Evolutionary conservation across 2,329 filamentous ascomycete species (phyloP).

Genomic region (Torrubiellomyces zombiae): DNA sequence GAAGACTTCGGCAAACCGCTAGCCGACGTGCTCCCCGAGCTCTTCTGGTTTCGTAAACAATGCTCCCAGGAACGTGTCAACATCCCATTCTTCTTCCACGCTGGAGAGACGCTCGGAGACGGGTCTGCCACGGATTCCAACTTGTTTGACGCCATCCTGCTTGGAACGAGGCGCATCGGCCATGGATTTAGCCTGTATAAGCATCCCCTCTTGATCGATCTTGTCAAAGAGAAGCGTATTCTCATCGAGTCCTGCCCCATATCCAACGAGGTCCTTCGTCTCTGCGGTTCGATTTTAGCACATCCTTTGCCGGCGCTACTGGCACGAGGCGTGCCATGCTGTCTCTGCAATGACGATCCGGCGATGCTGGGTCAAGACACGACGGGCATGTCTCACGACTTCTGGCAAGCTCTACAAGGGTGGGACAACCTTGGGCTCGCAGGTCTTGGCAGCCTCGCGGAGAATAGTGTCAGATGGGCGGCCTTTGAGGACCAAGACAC

Average conservation of each 20-base stretch:
- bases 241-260: conserved; percentile 83
- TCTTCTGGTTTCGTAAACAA: conserved; percentile 87
- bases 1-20: conserved; percentile 68
- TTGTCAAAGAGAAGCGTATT: conserved; percentile 78
- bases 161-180: conserved; percentile 78
- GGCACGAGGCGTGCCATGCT: conserved; percentile 67
- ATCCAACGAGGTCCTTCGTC: conserved; percentile 70
- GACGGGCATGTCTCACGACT: conserved; percentile 77
- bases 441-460: conserved; percentile 69
- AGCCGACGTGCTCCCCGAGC: conserved; percentile 58
- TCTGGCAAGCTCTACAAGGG: conserved; percentile 78
- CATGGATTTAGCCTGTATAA: conserved; percentile 82
- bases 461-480: conserved; percentile 85
- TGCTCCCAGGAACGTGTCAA: conserved; percentile 63
- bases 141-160: conserved; percentile 73
- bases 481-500: conserved; percentile 66
- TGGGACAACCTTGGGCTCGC: conserved; percentile 84
- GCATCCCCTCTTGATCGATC: conserved; percentile 75
- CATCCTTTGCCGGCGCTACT: conserved; percentile 75
- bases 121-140: conserved; percentile 63
- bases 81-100: conserved; percentile 92
- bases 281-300: conserved; percentile 58
- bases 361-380: conserved; percentile 72
- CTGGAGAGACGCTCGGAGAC: conserved; percentile 67
- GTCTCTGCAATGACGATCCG: conserved; percentile 81